Conservation (phyloP, 768 basidiomycete genomes). For the Agaricus subrufescens region DNA sequence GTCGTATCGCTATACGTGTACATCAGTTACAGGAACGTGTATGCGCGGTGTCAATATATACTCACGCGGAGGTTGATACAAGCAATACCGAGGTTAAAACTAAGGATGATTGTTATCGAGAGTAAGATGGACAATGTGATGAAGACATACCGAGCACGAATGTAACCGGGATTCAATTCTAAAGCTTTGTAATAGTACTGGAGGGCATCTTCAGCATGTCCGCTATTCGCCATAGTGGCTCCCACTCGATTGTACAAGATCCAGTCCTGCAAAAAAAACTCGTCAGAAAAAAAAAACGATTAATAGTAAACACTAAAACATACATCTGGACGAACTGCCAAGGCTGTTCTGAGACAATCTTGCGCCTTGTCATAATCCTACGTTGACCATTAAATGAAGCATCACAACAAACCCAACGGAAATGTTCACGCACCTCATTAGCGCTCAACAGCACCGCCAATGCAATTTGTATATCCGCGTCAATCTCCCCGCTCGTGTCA, state of each 20-base stretch:
- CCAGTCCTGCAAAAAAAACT: conserved; percentile 62
- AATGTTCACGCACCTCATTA: conserved; percentile 60
- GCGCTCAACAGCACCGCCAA: conserved; percentile 90
- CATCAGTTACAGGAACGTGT: conserved; percentile 4
- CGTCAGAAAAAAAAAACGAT: conserved; percentile 3
- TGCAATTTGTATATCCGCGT: conserved; percentile 94
- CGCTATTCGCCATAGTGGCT: conserved; percentile 90
- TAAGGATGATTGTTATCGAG: conserved; percentile 23
- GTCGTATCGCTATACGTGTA: conserved; percentile 59
- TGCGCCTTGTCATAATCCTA: conserved; percentile 90
- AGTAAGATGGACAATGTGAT: neutral
- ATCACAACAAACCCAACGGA: conserved; percentile 6
- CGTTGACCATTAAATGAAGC: neutral
- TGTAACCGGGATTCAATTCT: conserved; percentile 84
- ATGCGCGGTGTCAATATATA: conserved; percentile 12
- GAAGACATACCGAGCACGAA: conserved; percentile 68
- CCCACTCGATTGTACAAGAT: conserved; percentile 90
- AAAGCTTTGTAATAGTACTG: conserved; percentile 84
- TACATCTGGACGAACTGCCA: conserved; percentile 86
- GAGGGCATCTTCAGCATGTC: conserved; percentile 74
- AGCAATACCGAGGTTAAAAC: conserved; percentile 92
- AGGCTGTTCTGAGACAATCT: conserved; percentile 89
- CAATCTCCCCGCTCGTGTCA: conserved; percentile 56
- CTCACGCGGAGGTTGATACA: conserved; percentile 80
- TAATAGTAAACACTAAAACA: neutral